Base-by-base conservation (phyloP, 164 flowering plant genomes). In the Platanus orientalis region DNA sequence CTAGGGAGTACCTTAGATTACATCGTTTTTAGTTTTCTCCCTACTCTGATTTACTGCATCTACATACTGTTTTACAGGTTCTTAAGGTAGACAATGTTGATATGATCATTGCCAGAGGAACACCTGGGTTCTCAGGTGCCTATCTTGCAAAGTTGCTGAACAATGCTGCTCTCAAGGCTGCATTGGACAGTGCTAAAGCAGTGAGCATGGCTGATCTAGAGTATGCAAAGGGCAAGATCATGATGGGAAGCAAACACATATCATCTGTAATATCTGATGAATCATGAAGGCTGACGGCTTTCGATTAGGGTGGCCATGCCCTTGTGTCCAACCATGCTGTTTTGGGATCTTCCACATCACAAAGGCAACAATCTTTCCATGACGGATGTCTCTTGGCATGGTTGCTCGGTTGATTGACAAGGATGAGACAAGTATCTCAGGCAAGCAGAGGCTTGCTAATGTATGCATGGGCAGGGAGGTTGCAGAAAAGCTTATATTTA, bases 391-490 rank as follows among this genome's bases (percentile, higher is more conserved):
- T 54, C 92, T 91, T 27, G 97, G 96, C 20, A 87, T 91, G 96
- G 97, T 91, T 59, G 47, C 96, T 27, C 97, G 87, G 47, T 71
- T 91, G 66, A 93, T 96, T 13, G 97, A 91, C 50, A 80, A 84
- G 72, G 96, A 89, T 50, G 78, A 88, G 63, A 86, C 91, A 0
- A 86, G 90, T 58, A 54, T 86, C n/a, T 86, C 97, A 20, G 85
- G 86, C 29, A 88, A 76, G 47, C 95, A 95, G 69, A 92, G 92
- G 97, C 92, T 89, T 61, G 99, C 99, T 11, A 88, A 95, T 66
- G 95, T 95, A 49, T 82, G 88, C 87, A 92, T 95, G 99, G 99
- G 97, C 19, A 96, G 97, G 1, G 73, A 93, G 19, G 97, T 87
- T 14, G 96, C 96, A 2, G 97, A 95, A 63, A 98, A 95, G 80